Base-by-base conservation (phyloP, 768 basidiomycete species). In the Kwoniella botswanensis region DNA sequence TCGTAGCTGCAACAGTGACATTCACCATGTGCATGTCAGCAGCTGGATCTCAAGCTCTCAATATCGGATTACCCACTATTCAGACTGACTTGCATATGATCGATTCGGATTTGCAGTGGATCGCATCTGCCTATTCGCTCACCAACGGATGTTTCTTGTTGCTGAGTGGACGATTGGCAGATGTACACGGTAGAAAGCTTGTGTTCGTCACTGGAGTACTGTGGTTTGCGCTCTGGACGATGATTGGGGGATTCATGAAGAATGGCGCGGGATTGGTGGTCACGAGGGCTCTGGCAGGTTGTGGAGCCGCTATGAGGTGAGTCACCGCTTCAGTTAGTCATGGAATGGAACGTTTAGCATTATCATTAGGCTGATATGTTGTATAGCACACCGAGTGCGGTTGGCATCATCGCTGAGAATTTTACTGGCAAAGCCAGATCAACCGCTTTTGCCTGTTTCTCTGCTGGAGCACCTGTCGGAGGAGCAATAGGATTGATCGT, bases 381-480 rank as follows among this genome's bases (percentile, higher is more conserved):
- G 6, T 17, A 4, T 55, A 80, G 79, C 43, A 74, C 77, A 6
- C 82, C 82, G 2, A 74, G 76, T 41, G 82, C 80, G 2, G 77
- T 94, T 1, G 93, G 94, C 0, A 94, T 93, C 68, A 86, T 96
- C 44, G 93, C 94, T 0, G 87, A 90, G 59, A 85, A 90, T 0
- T 96, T 96, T 80, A 90, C 91, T 4, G 90, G 90, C 0, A 85
- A 85, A 13, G 86, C 89, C 0, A 88, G 94, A 10, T 89, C 91
- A 1, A 82, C 89, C 0, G 94, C 93, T 0, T 96, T 95, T 72
- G 88, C 94, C 0, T 89, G 90, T 0, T 95, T 94, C 74, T 87
- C 91, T 0, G 92, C 93, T 0, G 94, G 94, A 29, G 92, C 91
- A 1, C 93, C 94, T 0, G 79, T 94, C 5, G 94, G 94, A 0